Evolutionary conservation across 805 yeast species (phyloP), one percentile per base, ranked within the genome.

Genomic region (Schwanniomyces polymorphus): DNA sequence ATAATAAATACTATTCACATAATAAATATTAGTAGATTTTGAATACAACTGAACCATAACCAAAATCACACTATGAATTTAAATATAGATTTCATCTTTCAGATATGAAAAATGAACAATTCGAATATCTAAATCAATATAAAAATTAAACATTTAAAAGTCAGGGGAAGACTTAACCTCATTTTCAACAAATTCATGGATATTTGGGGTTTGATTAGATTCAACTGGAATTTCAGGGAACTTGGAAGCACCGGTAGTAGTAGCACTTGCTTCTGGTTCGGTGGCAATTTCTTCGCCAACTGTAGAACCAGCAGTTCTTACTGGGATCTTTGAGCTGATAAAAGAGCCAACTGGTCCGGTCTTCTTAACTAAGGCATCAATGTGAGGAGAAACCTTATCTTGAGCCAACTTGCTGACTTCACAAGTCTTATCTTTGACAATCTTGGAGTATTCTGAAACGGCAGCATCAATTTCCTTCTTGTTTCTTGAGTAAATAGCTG

Each of bases 401-500:
- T 74, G 70, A 41, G 76, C 72, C 26, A 57, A 21, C 38, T 68
- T 60, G 47, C 69, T 55, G 55, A 56, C 58, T 60, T 79, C 80
- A 28, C 72, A 58, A 27, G 81, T 59, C 67, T 84, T 82, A 38
- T 71, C 77, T 58, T 75, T 77, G 41, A 82, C 82, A 29, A 78
- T 38, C 54, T 63, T 61, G 51, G 76, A 53, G 60, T 59, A 62
- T 51, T 72, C 65, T 44, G 75, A 76, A 38, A 83, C 78, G 38
- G 81, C 78, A 41, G 79, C 80, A 70, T 87, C 91, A 61, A 91
- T 86, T 74, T 88, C 85, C 61, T 77, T 77, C 78, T 89, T 84
- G 80, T 87, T 83, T 56, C 78, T 77, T 58, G 80, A 71, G 76
- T 91, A 92, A 52, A 86, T 60, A 26, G 79, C 80, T 49, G 98